Evolutionary conservation across 139 green algal genomes (phyloP).

Genomic region (Haematococcus sp.): DNA sequence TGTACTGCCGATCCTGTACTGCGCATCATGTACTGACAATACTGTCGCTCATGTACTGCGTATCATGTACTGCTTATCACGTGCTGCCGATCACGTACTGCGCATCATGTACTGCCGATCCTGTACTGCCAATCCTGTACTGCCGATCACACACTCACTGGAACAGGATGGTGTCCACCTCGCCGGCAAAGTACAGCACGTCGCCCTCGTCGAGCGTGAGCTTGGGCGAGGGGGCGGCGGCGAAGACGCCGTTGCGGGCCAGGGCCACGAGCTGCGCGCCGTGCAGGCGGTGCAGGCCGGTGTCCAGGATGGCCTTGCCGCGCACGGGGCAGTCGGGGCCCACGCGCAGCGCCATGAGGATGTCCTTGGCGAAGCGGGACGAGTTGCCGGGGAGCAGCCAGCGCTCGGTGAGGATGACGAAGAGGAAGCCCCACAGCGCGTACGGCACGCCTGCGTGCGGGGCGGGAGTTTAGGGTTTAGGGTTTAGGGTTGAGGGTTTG

Average conservation of each 20-base stretch:
- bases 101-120: no score
- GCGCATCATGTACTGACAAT: no score
- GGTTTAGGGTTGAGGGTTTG: no score
- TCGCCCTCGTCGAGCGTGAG: slow-evolving; percentile 56
- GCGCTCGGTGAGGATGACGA: not conserved
- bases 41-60: no score
- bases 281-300: slow-evolving; percentile 33
- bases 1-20: no score
- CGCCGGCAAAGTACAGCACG: slow-evolving; percentile 75
- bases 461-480: no score
- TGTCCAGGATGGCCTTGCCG: slow-evolving; percentile 32
- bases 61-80: no score
- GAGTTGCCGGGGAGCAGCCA: slow-evolving; percentile 24
- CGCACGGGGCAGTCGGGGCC: slow-evolving; percentile 15
- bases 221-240: no score
- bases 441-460: slow-evolving; percentile 6
- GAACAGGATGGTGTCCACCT: slow-evolving; percentile 25
- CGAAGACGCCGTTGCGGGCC: not conserved
- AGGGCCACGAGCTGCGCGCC: slow-evolving; percentile 23
- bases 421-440: not conserved
- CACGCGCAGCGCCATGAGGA: slow-evolving; percentile 44
- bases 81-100: no score
- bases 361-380: slow-evolving; percentile 30
- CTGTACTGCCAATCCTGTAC: no score
- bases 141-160: not conserved